A percentile compares a stretch with the other conserved stretches of the same genome.
Evolutionary conservation across 192 early-diverging fungal genomes (phyloP).

Genomic region (Ambispora gerdemannii): DNA sequence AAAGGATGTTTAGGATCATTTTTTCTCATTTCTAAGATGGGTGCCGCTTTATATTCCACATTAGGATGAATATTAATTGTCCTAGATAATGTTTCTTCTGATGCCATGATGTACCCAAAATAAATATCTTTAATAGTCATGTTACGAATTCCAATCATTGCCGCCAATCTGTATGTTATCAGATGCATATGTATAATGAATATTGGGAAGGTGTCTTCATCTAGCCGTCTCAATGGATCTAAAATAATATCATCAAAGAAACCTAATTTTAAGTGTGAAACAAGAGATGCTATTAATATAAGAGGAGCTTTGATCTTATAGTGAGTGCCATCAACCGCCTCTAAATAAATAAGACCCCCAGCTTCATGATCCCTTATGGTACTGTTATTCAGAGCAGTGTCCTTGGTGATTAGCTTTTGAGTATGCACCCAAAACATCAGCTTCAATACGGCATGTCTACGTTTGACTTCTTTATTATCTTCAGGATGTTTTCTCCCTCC

Average conservation of each 20-base stretch:
- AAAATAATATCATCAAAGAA: slow-evolving; percentile 12
- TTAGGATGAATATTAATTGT: background rate
- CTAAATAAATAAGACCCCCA: slow-evolving; percentile 5
- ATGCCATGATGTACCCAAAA: background rate
- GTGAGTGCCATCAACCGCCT: background rate
- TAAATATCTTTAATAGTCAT: slow-evolving; percentile 3
- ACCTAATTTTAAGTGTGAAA: background rate
- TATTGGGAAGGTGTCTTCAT: slow-evolving; percentile 5
- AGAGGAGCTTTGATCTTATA: background rate
- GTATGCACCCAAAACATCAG: background rate
- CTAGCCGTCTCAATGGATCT: background rate
- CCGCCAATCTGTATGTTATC: background rate
- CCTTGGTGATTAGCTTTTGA: background rate
- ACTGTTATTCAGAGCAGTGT: background rate
- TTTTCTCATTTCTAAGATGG: background rate
- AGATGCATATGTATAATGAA: slow-evolving; percentile 17
- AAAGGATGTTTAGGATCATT: background rate
- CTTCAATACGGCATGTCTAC: background rate
- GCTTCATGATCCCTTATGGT: slow-evolving; percentile 6
- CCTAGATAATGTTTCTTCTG: background rate
- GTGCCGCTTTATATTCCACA: background rate
- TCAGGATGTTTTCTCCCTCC: slow-evolving; percentile 3
- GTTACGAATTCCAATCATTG: background rate
- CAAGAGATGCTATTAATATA: background rate
- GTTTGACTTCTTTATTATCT: background rate